phyloP scores from a whole-genome alignment of 352 stramenopile species.

The Salisapilia sapeloensis region DNA sequence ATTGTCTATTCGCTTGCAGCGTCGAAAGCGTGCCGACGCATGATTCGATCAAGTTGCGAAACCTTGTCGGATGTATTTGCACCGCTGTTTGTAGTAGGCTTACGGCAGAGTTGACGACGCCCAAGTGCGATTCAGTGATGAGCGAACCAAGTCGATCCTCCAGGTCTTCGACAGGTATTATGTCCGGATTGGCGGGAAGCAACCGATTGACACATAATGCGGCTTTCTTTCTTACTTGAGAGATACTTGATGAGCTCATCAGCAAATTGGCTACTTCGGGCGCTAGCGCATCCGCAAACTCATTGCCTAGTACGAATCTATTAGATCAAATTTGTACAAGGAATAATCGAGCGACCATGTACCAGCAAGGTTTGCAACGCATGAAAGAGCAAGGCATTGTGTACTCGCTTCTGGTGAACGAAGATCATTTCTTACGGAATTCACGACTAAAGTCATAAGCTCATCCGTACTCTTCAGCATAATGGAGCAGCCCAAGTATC shows the following conservation, averaged over 20 bases:
- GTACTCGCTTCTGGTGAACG: constrained; percentile 67
- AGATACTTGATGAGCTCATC: constrained; percentile 81
- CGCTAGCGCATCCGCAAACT: constrained; percentile 90
- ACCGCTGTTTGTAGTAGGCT: constrained; percentile 84
- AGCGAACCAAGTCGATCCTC: constrained; percentile 50
- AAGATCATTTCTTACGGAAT: constrained; percentile 94
- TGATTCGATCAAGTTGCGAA: constrained; percentile 86
- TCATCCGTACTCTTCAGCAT: constrained; percentile 85
- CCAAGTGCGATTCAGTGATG: constrained; percentile 86
- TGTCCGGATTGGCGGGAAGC: constrained; percentile 84
- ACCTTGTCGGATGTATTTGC: constrained; percentile 76
- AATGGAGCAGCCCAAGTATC: constrained; percentile 93
- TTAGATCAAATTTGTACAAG: not conserved
- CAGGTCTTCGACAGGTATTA: constrained; percentile 75
- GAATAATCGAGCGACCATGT: not conserved
- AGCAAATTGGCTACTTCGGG: constrained; percentile 88
- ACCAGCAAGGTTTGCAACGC: constrained; percentile 90
- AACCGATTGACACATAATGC: constrained; percentile 89
- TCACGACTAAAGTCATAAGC: constrained; percentile 87
- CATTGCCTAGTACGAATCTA: constrained; percentile 22
- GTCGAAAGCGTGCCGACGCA: constrained; percentile 84
- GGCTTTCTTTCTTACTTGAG: constrained; percentile 94
- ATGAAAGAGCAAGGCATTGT: constrained; percentile 91
- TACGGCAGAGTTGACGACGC: constrained; percentile 87
- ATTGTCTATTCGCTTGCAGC: constrained; percentile 89